Percentiles rank a stretch among this genome's conserved stretches.
These are phyloP conservation scores for Fusarium sp. DNA, from an alignment of 2,329 filamentous ascomycete species.

Conservation along the genomic window DNA sequence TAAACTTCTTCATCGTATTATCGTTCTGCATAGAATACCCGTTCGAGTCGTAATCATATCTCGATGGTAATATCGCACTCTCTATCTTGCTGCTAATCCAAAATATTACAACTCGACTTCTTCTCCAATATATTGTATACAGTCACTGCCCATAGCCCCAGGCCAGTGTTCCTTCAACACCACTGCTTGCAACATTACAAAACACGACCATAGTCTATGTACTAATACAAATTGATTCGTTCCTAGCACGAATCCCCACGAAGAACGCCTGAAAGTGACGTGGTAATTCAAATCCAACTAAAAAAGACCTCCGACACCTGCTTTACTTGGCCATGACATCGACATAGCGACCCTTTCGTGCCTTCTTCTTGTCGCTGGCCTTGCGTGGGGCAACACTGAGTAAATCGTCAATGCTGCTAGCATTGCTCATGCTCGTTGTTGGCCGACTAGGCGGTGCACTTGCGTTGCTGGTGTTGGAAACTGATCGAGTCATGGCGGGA, in stretches of 20 bases:
- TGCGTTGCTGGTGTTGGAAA: constrained; percentile 61
- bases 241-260: constrained; percentile 35
- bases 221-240: constrained; percentile 43
- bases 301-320: constrained; percentile 6
- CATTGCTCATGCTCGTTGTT: constrained; percentile 85
- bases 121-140: constrained; percentile 32
- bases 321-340: constrained; percentile 88
- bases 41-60: constrained; percentile 29
- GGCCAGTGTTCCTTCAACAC: constrained; percentile 18
- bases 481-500: constrained; percentile 60
- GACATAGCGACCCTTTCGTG: constrained; percentile 90
- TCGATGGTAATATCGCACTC: constrained; percentile 23
- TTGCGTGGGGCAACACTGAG: constrained; percentile 81
- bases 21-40: constrained; percentile 26
- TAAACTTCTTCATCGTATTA: constrained; percentile 41
- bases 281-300: constrained; percentile 20
- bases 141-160: constrained; percentile 34
- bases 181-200: constrained; percentile 35
- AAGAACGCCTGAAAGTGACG: constrained; percentile 37
- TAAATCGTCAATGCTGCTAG: constrained; percentile 95
- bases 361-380: constrained; percentile 69
- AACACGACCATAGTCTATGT: constrained; percentile 41
- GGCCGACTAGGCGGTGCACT: constrained; percentile 76
- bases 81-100: constrained; percentile 42
- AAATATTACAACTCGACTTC: constrained; percentile 39